phyloP scores from a whole-genome alignment of 805 yeast species.

The Ogataea populi-albae region DNA sequence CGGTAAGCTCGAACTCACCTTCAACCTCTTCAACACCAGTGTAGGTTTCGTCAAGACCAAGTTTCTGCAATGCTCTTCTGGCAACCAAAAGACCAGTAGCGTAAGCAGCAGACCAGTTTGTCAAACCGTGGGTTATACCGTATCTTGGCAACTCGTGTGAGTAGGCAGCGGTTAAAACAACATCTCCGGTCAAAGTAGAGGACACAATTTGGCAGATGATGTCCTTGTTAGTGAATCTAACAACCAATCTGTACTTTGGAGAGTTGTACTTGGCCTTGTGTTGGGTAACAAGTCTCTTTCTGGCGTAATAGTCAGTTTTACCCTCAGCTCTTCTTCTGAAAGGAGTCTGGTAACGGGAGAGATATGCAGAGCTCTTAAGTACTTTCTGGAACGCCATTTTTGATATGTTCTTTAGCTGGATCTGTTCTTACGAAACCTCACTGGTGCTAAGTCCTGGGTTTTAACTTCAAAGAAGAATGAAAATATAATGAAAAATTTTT shows the following conservation, averaged over 20 bases:
- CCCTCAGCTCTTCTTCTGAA: conserved; percentile 99
- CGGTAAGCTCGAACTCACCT: conserved; percentile 98
- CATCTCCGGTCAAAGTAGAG: conserved; percentile 95
- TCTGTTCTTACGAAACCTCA: too few relatives aligned
- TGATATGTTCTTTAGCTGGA: too few relatives aligned
- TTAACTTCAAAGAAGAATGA: too few relatives aligned
- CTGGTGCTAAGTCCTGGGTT: too few relatives aligned
- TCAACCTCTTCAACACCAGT: conserved; percentile 98
- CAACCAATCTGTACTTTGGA: conserved; percentile 99
- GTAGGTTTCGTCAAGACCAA: conserved; percentile 98
- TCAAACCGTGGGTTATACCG: conserved; percentile 97
- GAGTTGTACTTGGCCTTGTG: conserved; percentile 99
- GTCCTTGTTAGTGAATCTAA: conserved; percentile 99
- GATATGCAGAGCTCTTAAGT: conserved; percentile 87
- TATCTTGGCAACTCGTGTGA: conserved; percentile 97
- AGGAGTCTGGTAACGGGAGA: conserved; percentile 99
- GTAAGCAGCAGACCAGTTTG: conserved; percentile 99
- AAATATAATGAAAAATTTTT: too few relatives aligned
- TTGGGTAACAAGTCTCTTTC: conserved; percentile 99
- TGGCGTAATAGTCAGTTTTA: conserved; percentile 99
- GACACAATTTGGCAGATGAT: conserved; percentile 97
- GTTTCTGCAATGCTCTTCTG: conserved; percentile 97
- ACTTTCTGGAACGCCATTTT: conserved; percentile 76
- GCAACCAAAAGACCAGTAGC: conserved; percentile 98
- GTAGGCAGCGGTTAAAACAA: conserved; percentile 96